A percentile compares a stretch with the other conserved stretches of the same genome.
phyloP scores from a whole-genome alignment of 2,329 filamentous ascomycete genomes.

The Apiospora rasikravindrae region DNA sequence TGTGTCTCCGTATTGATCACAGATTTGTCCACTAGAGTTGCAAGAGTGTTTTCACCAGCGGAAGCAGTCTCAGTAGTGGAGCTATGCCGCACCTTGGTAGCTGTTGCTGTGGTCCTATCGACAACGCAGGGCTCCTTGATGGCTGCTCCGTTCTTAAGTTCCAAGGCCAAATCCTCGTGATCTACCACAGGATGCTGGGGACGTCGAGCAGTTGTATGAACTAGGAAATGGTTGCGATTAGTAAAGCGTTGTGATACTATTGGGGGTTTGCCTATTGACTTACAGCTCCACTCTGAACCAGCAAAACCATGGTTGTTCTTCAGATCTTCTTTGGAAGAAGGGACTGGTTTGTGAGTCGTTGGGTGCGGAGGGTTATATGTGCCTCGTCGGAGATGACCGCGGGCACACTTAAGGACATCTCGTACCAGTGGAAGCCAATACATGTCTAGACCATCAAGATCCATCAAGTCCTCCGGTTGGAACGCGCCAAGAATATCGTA shows the following conservation, averaged over 20 bases:
- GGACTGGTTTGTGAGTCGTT: background rate
- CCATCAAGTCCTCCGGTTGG: constrained; percentile 23
- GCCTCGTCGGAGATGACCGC: constrained; percentile 24
- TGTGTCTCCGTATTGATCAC: no score
- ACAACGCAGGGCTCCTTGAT: constrained; percentile 31
- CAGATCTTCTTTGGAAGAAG: background rate
- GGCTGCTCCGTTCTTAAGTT: background rate
- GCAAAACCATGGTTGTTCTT: background rate
- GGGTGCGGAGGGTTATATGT: background rate
- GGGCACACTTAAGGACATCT: constrained; percentile 24
- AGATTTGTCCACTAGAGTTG: background rate
- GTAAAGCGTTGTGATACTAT: background rate
- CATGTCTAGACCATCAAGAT: constrained; percentile 24
- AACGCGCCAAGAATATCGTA: constrained; percentile 30
- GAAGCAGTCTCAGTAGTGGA: background rate
- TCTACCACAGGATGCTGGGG: background rate
- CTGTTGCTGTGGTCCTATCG: constrained; percentile 24
- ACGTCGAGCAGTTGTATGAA: constrained; percentile 3
- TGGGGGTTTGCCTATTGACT: background rate
- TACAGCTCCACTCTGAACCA: constrained; percentile 10
- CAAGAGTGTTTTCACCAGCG: background rate
- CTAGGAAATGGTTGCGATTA: background rate
- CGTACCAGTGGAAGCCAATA: constrained; percentile 28
- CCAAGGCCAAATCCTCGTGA: background rate
- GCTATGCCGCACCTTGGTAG: background rate